Evolutionary conservation across 805 yeast genomes (phyloP), one percentile per base, ranked within the genome.

Genomic region (Starmerella floris): DNA sequence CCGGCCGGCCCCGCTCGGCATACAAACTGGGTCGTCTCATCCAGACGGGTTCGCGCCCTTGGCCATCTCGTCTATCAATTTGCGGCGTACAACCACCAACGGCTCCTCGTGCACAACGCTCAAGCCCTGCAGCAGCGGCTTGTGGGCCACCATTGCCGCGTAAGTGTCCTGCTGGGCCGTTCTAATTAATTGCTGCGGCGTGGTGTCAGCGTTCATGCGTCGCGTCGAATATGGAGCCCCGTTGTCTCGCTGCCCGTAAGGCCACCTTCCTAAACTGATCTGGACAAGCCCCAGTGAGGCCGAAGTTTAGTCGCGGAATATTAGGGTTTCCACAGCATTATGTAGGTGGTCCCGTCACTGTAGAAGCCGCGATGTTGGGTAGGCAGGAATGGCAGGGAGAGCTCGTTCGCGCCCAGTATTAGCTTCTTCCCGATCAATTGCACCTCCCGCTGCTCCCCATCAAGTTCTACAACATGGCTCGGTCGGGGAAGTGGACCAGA

Each of bases 321-420:
- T 25, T 25, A 25, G 28, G 28, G 28, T 25, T 36, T 33, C 55
- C 53, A 52, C 15, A 51, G 30, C 49, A 51, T 50, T 5, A 53
- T 33, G 32, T 53, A 49, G n/a, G 53, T 41, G 2, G 55, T 46
- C 22, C 44, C 43, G 35, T 51, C 55, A 13, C 41, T 40, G 37
- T 44, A 50, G n/a, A 46, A 41, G 1, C 53, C 50, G 6, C 50
- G 51, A 20, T 20, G 5, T 6, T 27, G 23, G 22, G 25, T 3
- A 16, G 47, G 43, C 22, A 6, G 15, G 40, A 43, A 37, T 16
- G 23, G 27, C 23, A 43, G 23, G 19, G 38, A 30, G 22, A 42
- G 35, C 9, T 15, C 11, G 8, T 11, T 20, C 8, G 21, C 39
- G 23, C 30, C 39, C 11, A 23, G 26, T n/a, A 13, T 16, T 8